These are phyloP conservation scores for Trichoderma asperellum DNA, from an alignment of 2,329 filamentous ascomycete genomes.

Conservation along the genomic window DNA sequence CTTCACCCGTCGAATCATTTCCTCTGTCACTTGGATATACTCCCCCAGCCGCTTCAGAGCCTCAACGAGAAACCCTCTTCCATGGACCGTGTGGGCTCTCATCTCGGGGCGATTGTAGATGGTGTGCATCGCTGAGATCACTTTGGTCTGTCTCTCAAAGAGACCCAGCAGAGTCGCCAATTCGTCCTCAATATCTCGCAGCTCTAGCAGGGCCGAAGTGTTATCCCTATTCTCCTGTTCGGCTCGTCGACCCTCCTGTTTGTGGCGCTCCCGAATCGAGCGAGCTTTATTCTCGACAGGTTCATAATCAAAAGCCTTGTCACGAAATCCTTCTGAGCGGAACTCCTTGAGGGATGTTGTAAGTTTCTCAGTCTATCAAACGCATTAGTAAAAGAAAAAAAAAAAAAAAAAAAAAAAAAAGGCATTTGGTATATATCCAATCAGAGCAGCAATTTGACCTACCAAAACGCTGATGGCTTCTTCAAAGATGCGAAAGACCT, in stretches of 20 bases:
- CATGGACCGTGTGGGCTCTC: constrained; percentile 48
- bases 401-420: too few species aligned
- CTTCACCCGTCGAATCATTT: constrained; percentile 63
- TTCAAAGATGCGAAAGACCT: constrained; percentile 68
- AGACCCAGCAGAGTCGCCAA: constrained; percentile 60
- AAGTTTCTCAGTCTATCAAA: constrained; percentile 60
- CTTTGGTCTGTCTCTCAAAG: constrained; percentile 59
- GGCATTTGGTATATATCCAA: background rate
- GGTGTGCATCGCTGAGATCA: constrained; percentile 53
- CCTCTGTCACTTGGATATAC: constrained; percentile 56
- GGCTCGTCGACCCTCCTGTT: constrained; percentile 48
- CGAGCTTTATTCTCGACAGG: constrained; percentile 47
- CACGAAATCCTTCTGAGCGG: constrained; percentile 59
- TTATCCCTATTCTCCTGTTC: constrained; percentile 65
- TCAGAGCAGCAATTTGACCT: constrained; percentile 28
- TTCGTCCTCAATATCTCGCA: constrained; percentile 68
- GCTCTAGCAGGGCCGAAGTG: constrained; percentile 64
- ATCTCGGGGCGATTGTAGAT: constrained; percentile 50
- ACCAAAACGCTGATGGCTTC: constrained; percentile 67
- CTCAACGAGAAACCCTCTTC: constrained; percentile 56
- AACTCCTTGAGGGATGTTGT: constrained; percentile 66
- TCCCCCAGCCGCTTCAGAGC: constrained; percentile 58
- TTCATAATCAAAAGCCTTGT: constrained; percentile 47
- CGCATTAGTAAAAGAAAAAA: background rate
- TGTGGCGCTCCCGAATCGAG: constrained; percentile 46